Conservation (phyloP, 805 yeast genomes). For the Naumovozyma dairenensis region DNA sequence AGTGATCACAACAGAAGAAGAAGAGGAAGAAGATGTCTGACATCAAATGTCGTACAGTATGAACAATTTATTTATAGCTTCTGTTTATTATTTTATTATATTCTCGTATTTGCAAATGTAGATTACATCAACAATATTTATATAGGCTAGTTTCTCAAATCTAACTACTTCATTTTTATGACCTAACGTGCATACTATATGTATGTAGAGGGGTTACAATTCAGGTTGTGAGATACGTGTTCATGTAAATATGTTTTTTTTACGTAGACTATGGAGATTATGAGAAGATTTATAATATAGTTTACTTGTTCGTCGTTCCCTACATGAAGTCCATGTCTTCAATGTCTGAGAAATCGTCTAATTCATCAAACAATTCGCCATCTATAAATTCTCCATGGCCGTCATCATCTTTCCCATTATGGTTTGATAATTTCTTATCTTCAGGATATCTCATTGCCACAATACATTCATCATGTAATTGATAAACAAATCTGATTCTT, state of each 20-base stretch:
- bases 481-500: slow-evolving; percentile 85
- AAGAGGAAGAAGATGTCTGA: not conserved
- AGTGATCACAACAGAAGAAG: not conserved
- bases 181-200: no score
- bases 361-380: slow-evolving; percentile 20
- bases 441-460: slow-evolving; percentile 90
- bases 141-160: no score
- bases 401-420: slow-evolving; percentile 14
- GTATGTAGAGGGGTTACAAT: no score
- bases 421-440: slow-evolving; percentile 19
- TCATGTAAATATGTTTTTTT: no score
- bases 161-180: no score
- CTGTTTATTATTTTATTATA: not conserved
- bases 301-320: slow-evolving; percentile 3
- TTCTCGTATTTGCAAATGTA: slow-evolving; percentile 2
- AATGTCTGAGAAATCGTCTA: slow-evolving; percentile 28
- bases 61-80: not conserved
- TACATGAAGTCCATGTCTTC: slow-evolving; percentile 26
- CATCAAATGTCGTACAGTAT: not conserved
- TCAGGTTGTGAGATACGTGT: no score
- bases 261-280: no score
- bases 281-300: no score
- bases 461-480: slow-evolving; percentile 83
- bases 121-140: no score
- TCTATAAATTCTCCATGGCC: slow-evolving; percentile 17